These are phyloP conservation scores for Neocucurbitaria cava DNA, from an alignment of 2,329 filamentous ascomycete genomes.

Conservation along the genomic window DNA sequence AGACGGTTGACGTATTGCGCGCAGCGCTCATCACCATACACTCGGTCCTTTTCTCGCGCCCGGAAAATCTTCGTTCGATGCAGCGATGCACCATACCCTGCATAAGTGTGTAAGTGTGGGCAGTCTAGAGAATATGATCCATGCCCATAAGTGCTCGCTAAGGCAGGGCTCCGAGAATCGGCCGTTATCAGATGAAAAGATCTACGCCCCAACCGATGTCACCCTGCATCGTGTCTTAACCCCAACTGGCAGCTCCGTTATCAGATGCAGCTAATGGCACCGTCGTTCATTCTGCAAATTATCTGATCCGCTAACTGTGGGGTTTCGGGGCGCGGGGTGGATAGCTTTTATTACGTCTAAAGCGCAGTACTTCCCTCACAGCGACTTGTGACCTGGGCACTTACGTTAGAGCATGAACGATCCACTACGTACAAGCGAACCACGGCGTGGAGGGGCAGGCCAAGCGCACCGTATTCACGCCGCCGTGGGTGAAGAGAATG, in stretches of 20 bases:
- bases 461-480: slow-evolving; percentile 13
- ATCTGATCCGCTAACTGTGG: slow-evolving; percentile 42
- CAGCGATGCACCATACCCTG: slow-evolving; percentile 6
- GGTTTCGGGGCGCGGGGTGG: slow-evolving; percentile 6
- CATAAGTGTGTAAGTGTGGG: slow-evolving; percentile 11
- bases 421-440: not conserved
- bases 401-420: slow-evolving; percentile 26
- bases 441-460: not conserved
- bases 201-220: slow-evolving; percentile 28
- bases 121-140: slow-evolving; percentile 1
- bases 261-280: slow-evolving; percentile 39
- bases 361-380: slow-evolving; percentile 19
- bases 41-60: slow-evolving; percentile 13
- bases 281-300: slow-evolving; percentile 24
- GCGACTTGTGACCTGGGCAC: slow-evolving; percentile 3
- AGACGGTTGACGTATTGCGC: slow-evolving; percentile 7
- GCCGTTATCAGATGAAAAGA: slow-evolving; percentile 42
- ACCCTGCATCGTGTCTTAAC: slow-evolving; percentile 26
- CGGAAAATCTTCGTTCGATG: slow-evolving; percentile 12
- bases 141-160: slow-evolving; percentile 2
- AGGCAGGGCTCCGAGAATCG: slow-evolving; percentile 27
- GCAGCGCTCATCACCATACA: slow-evolving; percentile 6
- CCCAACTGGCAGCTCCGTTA: slow-evolving; percentile 38
- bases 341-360: slow-evolving; percentile 30
- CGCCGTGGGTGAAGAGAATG: slow-evolving; percentile 19